Percentiles rank a stretch among this genome's conserved stretches.
Conservation (phyloP, 2,329 filamentous ascomycete genomes). For the Beauveria pseudobassiana region DNA sequence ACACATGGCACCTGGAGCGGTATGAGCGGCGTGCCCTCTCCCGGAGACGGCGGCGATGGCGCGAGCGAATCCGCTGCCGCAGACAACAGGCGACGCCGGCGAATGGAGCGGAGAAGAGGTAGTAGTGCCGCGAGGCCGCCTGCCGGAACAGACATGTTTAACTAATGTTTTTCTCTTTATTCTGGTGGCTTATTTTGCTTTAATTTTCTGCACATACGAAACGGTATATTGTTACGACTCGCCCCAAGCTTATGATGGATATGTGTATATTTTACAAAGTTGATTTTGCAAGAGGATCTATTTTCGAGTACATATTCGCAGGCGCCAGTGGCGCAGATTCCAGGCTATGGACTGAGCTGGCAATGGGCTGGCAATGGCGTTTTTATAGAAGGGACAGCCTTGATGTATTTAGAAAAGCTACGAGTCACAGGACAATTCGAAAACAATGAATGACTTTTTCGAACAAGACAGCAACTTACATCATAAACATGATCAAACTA, state of each 20-base stretch:
- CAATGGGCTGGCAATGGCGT: background rate
- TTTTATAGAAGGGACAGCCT: background rate
- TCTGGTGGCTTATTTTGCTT: background rate
- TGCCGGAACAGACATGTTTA: slow-evolving; percentile 30
- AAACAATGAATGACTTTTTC: background rate
- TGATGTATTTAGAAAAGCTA: background rate
- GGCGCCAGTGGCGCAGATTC: background rate
- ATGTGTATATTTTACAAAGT: slow-evolving; percentile 14
- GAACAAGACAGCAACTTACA: background rate
- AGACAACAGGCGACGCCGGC: slow-evolving; percentile 47
- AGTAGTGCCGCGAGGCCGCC: slow-evolving; percentile 27
- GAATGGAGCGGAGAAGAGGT: slow-evolving; percentile 44
- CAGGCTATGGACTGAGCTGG: background rate
- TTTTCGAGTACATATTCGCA: slow-evolving; percentile 5
- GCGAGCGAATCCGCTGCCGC: slow-evolving; percentile 29
- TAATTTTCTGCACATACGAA: background rate
- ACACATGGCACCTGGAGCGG: slow-evolving; percentile 49
- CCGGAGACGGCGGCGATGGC: slow-evolving; percentile 32
- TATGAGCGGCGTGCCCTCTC: slow-evolving; percentile 35
- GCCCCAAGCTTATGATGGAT: slow-evolving; percentile 15
- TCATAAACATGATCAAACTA: background rate
- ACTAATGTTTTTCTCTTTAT: slow-evolving; percentile 17
- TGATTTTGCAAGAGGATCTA: background rate
- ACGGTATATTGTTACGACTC: background rate
- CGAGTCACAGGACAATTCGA: background rate